Percentiles rank a stretch among this genome's conserved stretches.
Evolutionary conservation across 495 filamentous ascomycete genomes (phyloP).

Genomic region (Tuber brumale): DNA sequence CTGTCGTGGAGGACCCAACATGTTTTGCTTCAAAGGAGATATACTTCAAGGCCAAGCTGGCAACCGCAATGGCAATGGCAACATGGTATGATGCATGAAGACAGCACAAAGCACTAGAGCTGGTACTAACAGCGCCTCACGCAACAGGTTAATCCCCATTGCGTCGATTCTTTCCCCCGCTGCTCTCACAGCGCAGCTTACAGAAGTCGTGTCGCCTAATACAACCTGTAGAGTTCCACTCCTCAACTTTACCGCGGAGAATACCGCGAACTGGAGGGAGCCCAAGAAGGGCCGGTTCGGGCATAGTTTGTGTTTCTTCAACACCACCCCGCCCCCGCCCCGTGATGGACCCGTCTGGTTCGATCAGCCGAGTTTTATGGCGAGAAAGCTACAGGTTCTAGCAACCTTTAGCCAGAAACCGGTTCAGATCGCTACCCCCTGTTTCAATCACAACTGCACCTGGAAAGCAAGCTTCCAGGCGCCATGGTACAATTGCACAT

Average conservation of each 20-base stretch:
- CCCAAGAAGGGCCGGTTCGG: conserved; percentile 31
- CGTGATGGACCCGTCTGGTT: conserved; percentile 39
- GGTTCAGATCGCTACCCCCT: conserved; percentile 28
- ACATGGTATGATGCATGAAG: conserved; percentile 38
- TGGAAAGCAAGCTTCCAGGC: conserved; percentile 40
- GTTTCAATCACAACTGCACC: conserved; percentile 43
- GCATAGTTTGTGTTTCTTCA: conserved; percentile 41
- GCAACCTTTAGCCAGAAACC: conserved; percentile 30
- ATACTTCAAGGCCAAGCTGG: conserved; percentile 43
- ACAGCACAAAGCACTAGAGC: neutral
- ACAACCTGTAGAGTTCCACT: conserved; percentile 31
- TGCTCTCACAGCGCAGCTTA: conserved; percentile 42
- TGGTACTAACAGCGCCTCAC: conserved; percentile 9
- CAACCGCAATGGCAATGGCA: conserved; percentile 44
- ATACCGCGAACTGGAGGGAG: conserved; percentile 23
- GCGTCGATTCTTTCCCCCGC: conserved; percentile 45
- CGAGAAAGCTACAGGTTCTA: conserved; percentile 34
- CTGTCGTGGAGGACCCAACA: conserved; percentile 44
- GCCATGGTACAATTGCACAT: conserved; percentile 45
- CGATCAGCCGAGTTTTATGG: conserved; percentile 42
- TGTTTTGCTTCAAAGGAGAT: conserved; percentile 43
- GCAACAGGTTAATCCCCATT: conserved; percentile 43
- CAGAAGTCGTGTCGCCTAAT: conserved; percentile 5
- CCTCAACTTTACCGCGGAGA: conserved; percentile 43
- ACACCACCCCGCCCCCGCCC: conserved; percentile 42